A percentile compares a stretch with the other conserved stretches of the same genome.
Conservation (phyloP, 176 grass and related monocot genomes). For the Oropetium thomaeum region DNA sequence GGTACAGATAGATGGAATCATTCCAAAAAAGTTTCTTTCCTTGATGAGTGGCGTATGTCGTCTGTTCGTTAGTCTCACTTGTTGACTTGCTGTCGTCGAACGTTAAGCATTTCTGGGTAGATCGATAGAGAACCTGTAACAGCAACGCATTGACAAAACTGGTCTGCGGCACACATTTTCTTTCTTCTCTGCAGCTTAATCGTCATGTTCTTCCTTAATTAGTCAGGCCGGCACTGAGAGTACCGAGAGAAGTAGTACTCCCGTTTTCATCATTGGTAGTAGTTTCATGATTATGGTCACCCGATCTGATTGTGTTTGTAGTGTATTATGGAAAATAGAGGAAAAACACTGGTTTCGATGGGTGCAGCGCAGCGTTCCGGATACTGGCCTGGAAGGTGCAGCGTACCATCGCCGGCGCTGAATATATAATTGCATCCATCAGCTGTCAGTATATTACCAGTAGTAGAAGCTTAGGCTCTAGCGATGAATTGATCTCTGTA, state of each 20-base stretch:
- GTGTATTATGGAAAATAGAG: not conserved
- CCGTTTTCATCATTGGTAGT: not conserved
- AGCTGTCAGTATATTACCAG: too few relatives aligned
- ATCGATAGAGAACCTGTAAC: not conserved
- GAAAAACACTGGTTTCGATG: not conserved
- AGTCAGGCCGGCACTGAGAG: not conserved
- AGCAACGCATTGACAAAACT: slow-evolving; percentile 16
- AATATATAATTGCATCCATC: too few relatives aligned
- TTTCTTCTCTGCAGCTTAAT: not conserved
- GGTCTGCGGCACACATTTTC: not conserved
- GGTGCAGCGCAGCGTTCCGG: not conserved
- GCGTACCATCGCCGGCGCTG: too few relatives aligned
- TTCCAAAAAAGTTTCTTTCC: too few relatives aligned
- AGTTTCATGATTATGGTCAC: not conserved
- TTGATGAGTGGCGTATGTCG: not conserved
- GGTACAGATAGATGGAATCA: not conserved
- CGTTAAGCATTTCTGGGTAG: not conserved
- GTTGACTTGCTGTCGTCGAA: not conserved
- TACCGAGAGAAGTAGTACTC: too few relatives aligned
- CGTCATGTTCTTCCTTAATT: not conserved
- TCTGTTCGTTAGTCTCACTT: not conserved
- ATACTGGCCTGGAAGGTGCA: not conserved
- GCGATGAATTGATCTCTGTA: too few relatives aligned
- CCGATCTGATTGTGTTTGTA: not conserved
- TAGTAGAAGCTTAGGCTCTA: too few relatives aligned